Evolutionary conservation across 345 rosid species (phyloP), one percentile per base, ranked within the genome.

Genomic region (Lumnitzera racemosa): DNA sequence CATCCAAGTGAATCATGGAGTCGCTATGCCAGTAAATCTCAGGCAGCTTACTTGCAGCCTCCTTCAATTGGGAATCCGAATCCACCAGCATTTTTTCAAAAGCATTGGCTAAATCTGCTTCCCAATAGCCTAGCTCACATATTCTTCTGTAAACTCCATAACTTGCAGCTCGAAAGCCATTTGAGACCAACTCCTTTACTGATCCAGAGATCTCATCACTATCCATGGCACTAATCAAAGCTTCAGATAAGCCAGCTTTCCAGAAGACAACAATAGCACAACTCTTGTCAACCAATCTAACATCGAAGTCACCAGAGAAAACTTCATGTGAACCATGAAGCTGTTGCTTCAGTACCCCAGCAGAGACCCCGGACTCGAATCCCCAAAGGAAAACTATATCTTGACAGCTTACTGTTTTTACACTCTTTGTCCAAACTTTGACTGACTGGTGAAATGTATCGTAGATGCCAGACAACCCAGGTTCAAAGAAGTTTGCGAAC

Each of bases 341-440:
- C 68, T 56, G 65, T 60, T 64, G 73, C 78, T 87, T 89, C 65
- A 92, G 81, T 63, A 23, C 66, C 71, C 84, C 66, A 31, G 90
- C 82, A 2, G 96, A 70, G 70, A 79, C 31, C 11, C 73, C 57
- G 31, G 70, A 67, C 51, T 56, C 54, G 29, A 87, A 80, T 25
- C 96, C 96, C 94, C 96, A 89, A 52, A 92, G 53, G 83, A 92
- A 89, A 61, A 85, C 88, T 64, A 87, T 56, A 68, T 92, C 76
- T 54, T 78, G 68, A 24, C 89, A 80, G 70, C 79, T 78, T 49
- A 82, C 85, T 73, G 73, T 81, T 62, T 72, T 72, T 15, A 72
- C 49, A 72, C 71, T 82, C 66, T 74, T 80, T 51, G 78, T 74
- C 92, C 83, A 85, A 53, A 89, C 68, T 73, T 76, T 74, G 60